A percentile compares a stretch with the other conserved stretches of the same genome.
Evolutionary conservation across 2,329 filamentous ascomycete species (phyloP).

Genomic region (Fusarium sp.): DNA sequence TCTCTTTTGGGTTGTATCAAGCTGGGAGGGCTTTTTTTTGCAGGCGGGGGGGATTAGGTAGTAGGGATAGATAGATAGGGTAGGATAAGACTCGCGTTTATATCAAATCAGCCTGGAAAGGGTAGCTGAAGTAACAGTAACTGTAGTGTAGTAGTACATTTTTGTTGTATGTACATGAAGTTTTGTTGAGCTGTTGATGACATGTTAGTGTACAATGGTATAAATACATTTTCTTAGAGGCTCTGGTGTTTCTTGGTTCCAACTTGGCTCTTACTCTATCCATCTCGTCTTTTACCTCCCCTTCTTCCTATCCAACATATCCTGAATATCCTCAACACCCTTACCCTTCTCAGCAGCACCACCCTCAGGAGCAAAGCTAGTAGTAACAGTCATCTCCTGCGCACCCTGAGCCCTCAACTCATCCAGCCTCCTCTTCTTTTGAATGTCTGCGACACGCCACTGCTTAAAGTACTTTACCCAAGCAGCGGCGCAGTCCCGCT

Average conservation of each 20-base stretch:
- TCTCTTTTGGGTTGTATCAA: slow-evolving; percentile 26
- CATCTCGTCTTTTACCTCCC: slow-evolving; percentile 30
- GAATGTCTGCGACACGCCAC: slow-evolving; percentile 90
- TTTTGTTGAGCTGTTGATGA: slow-evolving; percentile 27
- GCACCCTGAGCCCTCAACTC: slow-evolving; percentile 81
- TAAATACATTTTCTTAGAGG: slow-evolving; percentile 21
- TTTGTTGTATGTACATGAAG: slow-evolving; percentile 11
- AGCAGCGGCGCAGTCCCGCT: slow-evolving; percentile 85
- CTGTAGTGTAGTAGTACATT: slow-evolving; percentile 14
- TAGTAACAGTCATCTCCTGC: slow-evolving; percentile 63
- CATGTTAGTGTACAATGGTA: slow-evolving; percentile 35
- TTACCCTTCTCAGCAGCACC: slow-evolving; percentile 46
- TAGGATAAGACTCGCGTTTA: slow-evolving; percentile 42
- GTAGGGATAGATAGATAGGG: slow-evolving; percentile 42
- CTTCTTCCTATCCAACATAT: slow-evolving; percentile 53
- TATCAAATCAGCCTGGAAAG: slow-evolving; percentile 10
- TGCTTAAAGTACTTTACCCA: slow-evolving; percentile 99
- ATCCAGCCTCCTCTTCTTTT: slow-evolving; percentile 83
- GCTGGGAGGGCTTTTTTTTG: slow-evolving; percentile 20
- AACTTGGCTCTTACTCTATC: not conserved
- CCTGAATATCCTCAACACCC: slow-evolving; percentile 53
- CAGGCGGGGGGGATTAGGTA: slow-evolving; percentile 24
- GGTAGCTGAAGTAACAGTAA: not conserved
- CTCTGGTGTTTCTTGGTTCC: not conserved
- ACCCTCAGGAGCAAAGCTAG: slow-evolving; percentile 52